Base-by-base conservation (phyloP, 179 eudicot species). In the Silene vulgaris region DNA sequence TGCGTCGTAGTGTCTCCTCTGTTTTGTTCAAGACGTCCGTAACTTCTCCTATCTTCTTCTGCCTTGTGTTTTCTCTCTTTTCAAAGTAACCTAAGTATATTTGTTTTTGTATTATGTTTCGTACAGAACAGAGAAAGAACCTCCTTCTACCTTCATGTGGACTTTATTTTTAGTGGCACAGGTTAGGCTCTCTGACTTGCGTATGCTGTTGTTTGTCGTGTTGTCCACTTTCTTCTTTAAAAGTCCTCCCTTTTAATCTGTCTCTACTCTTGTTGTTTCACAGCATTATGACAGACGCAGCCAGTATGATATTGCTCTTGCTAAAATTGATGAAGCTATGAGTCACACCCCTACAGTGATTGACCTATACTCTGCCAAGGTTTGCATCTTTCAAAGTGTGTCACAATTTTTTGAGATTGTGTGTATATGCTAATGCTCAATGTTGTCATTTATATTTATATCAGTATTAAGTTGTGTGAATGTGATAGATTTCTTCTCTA, bases 211-310 rank as follows among this genome's bases (percentile, higher is more conserved):
- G 30, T 75, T 43, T 43, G 65, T 30, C 64, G n/a, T 69, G 30
- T 74, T 32, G n/a, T 30, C 8, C 56, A 35, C 20, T 52, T 72
- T 26, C 30, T 60, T 32, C 45, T 32, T 26, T 14, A 50, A 1
- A 12, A 17, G 16, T 28, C 75, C 63, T 71, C 3, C 21, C 5
- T 74, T 65, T 74, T 2, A 64, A 64, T 35, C 20, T 52, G 21
- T 32, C 2, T 64, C 1, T 74, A 8, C 21, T 54, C 54, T 57
- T 54, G 28, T 65, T n/a, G 43, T 69, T 75, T 68, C 85, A 81
- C 96, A 96, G 99, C 97, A 96, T 82, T 96, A 90, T 82, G 97
- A 93, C 83, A 90, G 96, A 79, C 89, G 92, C n/a, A 79, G 88
- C 74, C 97, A 90, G 62, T 82, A 84, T 83, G 96, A 84, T 54